Base-by-base conservation (phyloP, 2,329 filamentous ascomycete genomes). In the Xylariaceae sp. region DNA sequence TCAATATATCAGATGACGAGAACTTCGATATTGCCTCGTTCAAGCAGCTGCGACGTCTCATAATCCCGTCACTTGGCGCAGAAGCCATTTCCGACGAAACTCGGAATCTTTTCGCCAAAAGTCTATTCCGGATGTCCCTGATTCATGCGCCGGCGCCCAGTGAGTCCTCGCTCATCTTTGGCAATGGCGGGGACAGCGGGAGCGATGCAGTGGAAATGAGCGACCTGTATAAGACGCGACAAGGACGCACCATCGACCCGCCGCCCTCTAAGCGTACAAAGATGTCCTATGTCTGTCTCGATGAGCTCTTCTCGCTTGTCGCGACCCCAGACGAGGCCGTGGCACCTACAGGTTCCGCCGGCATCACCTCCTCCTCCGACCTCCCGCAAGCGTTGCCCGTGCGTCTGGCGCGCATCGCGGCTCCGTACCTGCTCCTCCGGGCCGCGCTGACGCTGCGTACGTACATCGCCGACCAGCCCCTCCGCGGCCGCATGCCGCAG, bases 391-490 rank as follows among this genome's bases (percentile, higher is more conserved):
- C n/a, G n/a, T n/a, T n/a, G 5, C 62, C 51, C 16, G 45, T 35
- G 9, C 71, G 78, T 9, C 77, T 97, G 12, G 85, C 90, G 0
- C 75, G 80, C 55, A 83, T 83, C 3, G 78, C 83, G 1, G 83
- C 86, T 0, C 88, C 88, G 0, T 90, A 87, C 53, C 71, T 97
- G 3, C 83, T 97, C 31, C 68, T 95, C 2, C 81, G 92, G 3
- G 80, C 85, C 9, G 88, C 85, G 0, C 69, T 95, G 12, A 81
- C 86, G 0, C 65, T 97, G n/a, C 81, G 87, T 40, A 73, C 82
- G 1, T 97, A 94, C 57, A 81, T 94, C 31, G 85, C 88, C 3
- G 92, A 98, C 60, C 90, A 96, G 57, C 89, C 90, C 1, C 69
- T 98, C 14, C 75, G 92, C 11, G 89, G 92, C 0, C 76, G 81